Conservation (phyloP, 805 yeast species). For the Yamadazyma olivae region DNA sequence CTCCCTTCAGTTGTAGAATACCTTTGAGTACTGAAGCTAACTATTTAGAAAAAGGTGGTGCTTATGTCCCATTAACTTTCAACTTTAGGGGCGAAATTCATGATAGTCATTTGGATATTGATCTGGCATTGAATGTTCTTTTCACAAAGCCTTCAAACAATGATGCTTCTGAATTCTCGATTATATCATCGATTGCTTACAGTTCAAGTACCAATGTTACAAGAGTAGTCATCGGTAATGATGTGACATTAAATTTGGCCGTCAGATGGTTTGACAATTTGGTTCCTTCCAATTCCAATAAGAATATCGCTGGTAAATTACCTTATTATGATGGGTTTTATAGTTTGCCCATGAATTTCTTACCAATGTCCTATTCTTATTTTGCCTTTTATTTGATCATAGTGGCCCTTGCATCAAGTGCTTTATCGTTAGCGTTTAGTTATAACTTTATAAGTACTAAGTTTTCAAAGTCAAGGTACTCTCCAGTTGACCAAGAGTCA, state of each 20-base stretch:
- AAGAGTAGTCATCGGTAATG: slow-evolving; percentile 64
- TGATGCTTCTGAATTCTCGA: slow-evolving; percentile 27
- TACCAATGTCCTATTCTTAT: slow-evolving; percentile 24
- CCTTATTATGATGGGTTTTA: slow-evolving; percentile 42
- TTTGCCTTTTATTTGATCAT: slow-evolving; percentile 20
- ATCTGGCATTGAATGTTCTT: slow-evolving; percentile 52
- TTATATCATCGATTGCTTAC: slow-evolving; percentile 57
- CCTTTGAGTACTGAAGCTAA: slow-evolving; percentile 47
- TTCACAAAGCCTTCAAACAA: slow-evolving; percentile 35
- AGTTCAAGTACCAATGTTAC: slow-evolving; percentile 61
- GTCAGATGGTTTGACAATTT: slow-evolving; percentile 51
- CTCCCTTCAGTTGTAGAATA: slow-evolving; percentile 67
- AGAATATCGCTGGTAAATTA: slow-evolving; percentile 13
- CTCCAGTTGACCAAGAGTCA: slow-evolving; percentile 22
- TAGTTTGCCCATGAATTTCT: slow-evolving; percentile 28
- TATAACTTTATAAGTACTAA: slow-evolving; percentile 20
- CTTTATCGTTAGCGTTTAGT: slow-evolving; percentile 20
- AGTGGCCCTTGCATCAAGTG: slow-evolving; percentile 20
- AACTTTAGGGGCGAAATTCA: slow-evolving; percentile 65
- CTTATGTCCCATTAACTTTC: slow-evolving; percentile 57
- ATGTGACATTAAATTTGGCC: slow-evolving; percentile 53
- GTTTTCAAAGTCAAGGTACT: slow-evolving; percentile 16
- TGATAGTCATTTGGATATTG: slow-evolving; percentile 67
- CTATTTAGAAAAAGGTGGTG: slow-evolving; percentile 41
- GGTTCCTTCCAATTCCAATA: slow-evolving; percentile 5